These are phyloP conservation scores for Russula griseocarnosa DNA, from an alignment of 768 basidiomycete genomes.

Conservation along the genomic window DNA sequence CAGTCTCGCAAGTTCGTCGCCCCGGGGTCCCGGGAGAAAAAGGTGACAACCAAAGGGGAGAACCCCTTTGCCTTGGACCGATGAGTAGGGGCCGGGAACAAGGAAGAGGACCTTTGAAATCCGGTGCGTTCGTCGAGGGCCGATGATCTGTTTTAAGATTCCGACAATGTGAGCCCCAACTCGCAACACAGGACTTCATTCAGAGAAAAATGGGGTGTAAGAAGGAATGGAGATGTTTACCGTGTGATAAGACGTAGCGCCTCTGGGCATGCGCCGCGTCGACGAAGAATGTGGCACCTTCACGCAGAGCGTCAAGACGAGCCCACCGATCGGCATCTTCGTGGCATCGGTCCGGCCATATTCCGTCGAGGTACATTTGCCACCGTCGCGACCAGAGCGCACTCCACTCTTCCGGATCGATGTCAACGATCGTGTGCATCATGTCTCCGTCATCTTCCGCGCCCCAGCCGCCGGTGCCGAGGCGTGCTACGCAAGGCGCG, in stretches of 20 bases:
- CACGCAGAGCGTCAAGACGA: constrained; percentile 21
- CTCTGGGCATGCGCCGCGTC: constrained; percentile 24
- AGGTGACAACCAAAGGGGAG: constrained; percentile 24
- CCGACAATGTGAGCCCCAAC: neutral
- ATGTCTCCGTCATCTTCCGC: constrained; percentile 21
- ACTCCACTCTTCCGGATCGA: constrained; percentile 26
- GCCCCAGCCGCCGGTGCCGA: constrained; percentile 25
- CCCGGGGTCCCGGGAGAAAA: constrained; percentile 14
- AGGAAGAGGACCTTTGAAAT: constrained; percentile 19
- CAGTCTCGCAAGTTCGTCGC: constrained; percentile 23
- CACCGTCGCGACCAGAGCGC: constrained; percentile 24
- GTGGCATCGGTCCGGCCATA: constrained; percentile 16
- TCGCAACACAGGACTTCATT: neutral
- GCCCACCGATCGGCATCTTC: constrained; percentile 24
- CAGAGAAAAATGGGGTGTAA: neutral
- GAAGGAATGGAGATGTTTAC: constrained; percentile 3
- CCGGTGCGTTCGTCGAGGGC: constrained; percentile 13
- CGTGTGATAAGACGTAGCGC: constrained; percentile 22
- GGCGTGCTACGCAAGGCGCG: constrained; percentile 18
- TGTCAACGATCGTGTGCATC: constrained; percentile 24
- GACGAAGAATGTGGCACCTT: constrained; percentile 19
- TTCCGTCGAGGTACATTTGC: constrained; percentile 27
- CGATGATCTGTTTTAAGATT: constrained; percentile 18
- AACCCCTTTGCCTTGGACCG: neutral
- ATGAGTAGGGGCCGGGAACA: constrained; percentile 1